These are phyloP conservation scores for Heterobasidion parviporum DNA, from an alignment of 1,284 basidiomycete species.

Conservation along the genomic window DNA sequence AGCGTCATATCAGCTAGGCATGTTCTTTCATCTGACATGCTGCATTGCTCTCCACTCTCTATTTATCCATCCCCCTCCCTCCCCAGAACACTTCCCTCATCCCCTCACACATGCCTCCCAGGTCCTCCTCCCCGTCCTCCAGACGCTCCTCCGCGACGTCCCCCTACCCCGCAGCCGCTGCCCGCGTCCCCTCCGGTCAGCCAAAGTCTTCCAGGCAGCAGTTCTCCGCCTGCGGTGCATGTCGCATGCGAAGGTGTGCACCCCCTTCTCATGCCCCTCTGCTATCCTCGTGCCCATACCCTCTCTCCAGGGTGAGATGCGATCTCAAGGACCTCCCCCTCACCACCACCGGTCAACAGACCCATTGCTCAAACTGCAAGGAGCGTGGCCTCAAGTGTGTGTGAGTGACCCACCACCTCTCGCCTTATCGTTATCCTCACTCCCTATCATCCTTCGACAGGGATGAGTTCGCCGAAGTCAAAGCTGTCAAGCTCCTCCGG, in stretches of 20 bases:
- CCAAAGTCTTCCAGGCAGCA: slow-evolving; percentile 73
- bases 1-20: neutral
- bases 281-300: neutral
- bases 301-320: slow-evolving; percentile 56
- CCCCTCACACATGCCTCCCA: slow-evolving; percentile 14
- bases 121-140: slow-evolving; percentile 28
- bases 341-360: slow-evolving; percentile 36
- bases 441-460: slow-evolving; percentile 28
- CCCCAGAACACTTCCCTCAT: slow-evolving; percentile 8
- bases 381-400: slow-evolving; percentile 83
- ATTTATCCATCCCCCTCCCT: slow-evolving; percentile 3
- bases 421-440: neutral
- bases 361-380: slow-evolving; percentile 79
- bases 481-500: slow-evolving; percentile 77
- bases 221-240: slow-evolving; percentile 84
- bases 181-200: slow-evolving; percentile 45
- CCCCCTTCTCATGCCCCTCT: slow-evolving; percentile 2
- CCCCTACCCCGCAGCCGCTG: slow-evolving; percentile 31
- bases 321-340: slow-evolving; percentile 69
- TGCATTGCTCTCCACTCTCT: slow-evolving; percentile 1
- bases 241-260: slow-evolving; percentile 71
- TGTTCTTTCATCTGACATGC: neutral
- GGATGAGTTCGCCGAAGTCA: slow-evolving; percentile 83
- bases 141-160: slow-evolving; percentile 18
- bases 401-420: slow-evolving; percentile 36